Conservation (phyloP, 352 stramenopile species). For the Pythium vanterpoolii region DNA sequence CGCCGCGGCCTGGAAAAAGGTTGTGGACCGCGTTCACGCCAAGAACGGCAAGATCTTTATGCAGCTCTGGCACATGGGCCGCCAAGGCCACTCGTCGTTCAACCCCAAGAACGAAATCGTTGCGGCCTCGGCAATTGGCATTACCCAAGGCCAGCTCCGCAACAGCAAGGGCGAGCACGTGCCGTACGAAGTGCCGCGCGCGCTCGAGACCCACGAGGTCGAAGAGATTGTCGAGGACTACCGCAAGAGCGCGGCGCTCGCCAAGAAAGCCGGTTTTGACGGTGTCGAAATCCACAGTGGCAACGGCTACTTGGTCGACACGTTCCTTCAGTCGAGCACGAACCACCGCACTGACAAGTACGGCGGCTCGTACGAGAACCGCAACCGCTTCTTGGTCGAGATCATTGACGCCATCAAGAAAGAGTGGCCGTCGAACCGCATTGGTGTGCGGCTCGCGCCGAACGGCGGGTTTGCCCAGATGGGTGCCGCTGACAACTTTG, state of each 20-base stretch:
- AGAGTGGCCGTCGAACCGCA: not conserved
- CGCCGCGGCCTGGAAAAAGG: not conserved
- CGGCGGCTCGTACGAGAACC: slow-evolving; percentile 63
- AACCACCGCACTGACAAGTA: slow-evolving; percentile 80
- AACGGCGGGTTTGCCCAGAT: slow-evolving; percentile 22
- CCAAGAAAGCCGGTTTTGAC: slow-evolving; percentile 45
- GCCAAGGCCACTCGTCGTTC: slow-evolving; percentile 32
- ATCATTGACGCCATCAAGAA: slow-evolving; percentile 12
- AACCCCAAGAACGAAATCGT: slow-evolving; percentile 29
- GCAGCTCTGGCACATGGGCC: not conserved
- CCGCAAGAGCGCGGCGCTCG: slow-evolving; percentile 24
- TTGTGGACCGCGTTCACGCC: not conserved
- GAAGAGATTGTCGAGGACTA: slow-evolving; percentile 32
- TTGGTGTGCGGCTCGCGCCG: not conserved
- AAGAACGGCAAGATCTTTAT: not conserved
- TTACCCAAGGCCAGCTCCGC: not conserved
- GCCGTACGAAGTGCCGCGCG: not conserved
- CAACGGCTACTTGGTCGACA: slow-evolving; percentile 88
- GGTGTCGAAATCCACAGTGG: slow-evolving; percentile 66
- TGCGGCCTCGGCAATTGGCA: slow-evolving; percentile 21
- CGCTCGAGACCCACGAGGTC: slow-evolving; percentile 2
- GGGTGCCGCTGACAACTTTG: slow-evolving; percentile 40
- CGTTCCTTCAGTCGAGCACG: slow-evolving; percentile 59
- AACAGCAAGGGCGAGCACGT: slow-evolving; percentile 4
- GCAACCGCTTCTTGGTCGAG: slow-evolving; percentile 47